Percentiles rank a stretch among this genome's conserved stretches.
Conservation (phyloP, 164 flowering plant genomes). For the Tetracentron sinense region DNA sequence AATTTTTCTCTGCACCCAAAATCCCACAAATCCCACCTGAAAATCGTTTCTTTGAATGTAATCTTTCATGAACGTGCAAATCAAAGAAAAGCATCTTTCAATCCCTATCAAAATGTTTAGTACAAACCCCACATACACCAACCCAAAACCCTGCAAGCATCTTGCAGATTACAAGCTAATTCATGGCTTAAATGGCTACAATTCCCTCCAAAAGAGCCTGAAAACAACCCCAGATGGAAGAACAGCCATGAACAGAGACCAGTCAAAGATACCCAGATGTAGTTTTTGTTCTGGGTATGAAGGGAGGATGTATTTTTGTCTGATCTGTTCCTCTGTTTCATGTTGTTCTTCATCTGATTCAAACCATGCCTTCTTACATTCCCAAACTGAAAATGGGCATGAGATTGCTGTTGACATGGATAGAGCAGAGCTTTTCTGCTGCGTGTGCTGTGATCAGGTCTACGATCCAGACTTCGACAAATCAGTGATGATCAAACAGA, state of each 20-base stretch:
- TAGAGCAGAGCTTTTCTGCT: conserved; percentile 78
- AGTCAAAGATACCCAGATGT: conserved; percentile 56
- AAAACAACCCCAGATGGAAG: conserved; percentile 47
- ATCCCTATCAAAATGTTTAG: conserved; percentile 33
- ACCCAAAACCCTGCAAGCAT: conserved; percentile 69
- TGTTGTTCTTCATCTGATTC: conserved; percentile 38
- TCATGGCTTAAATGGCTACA: conserved; percentile 50
- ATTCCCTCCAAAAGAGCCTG: conserved; percentile 43
- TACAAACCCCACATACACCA: conserved; percentile 33
- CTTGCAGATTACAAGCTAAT: conserved; percentile 64
- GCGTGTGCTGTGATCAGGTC: conserved; percentile 71
- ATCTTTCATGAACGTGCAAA: conserved; percentile 2
- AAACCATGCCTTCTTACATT: conserved; percentile 52
- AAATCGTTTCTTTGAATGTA: neutral
- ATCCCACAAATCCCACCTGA: neutral
- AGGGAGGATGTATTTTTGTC: conserved; percentile 62
- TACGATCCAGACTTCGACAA: conserved; percentile 83
- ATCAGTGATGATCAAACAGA: conserved; percentile 46
- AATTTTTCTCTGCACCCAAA: neutral
- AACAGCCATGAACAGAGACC: conserved; percentile 27
- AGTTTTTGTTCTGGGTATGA: conserved; percentile 42
- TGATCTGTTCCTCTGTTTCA: conserved; percentile 64
- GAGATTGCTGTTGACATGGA: conserved; percentile 61
- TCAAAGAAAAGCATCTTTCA: conserved; percentile 16
- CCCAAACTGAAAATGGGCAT: conserved; percentile 45